Evolutionary conservation across 306 rosid species (phyloP).

Genomic region (Gynostemma pentaphyllum): DNA sequence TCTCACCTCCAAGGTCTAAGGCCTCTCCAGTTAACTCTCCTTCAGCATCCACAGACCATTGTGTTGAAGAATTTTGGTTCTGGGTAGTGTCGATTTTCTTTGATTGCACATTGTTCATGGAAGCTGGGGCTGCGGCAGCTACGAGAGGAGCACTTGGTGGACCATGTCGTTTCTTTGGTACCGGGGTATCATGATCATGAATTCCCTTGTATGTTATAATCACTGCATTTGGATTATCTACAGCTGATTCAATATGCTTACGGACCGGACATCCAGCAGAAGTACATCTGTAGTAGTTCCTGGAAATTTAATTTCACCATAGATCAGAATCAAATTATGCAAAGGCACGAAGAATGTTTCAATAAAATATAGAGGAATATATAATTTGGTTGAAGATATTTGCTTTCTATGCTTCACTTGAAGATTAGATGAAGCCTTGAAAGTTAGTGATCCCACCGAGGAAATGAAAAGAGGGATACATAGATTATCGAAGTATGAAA

Average conservation of each 20-base stretch:
- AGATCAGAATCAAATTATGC: not conserved
- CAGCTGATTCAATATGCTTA: conserved; percentile 77
- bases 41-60: conserved; percentile 76
- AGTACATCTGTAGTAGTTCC: conserved; percentile 98
- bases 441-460: not conserved
- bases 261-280: conserved; percentile 99
- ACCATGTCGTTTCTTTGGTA: conserved; percentile 86
- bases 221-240: conserved; percentile 53
- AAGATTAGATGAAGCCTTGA: not conserved
- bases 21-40: conserved; percentile 95
- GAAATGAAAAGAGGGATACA: not conserved
- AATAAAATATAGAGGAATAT: not conserved
- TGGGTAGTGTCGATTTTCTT: conserved; percentile 28
- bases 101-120: conserved; percentile 43
- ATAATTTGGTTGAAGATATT: not conserved
- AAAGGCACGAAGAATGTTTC: not conserved
- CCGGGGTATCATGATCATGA: conserved; percentile 93
- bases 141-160: conserved; percentile 74
- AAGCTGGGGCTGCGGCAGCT: conserved; percentile 70
- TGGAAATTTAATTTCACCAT: conserved; percentile 20
- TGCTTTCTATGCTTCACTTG: not conserved
- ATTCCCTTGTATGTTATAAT: conserved; percentile 85
- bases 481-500: not conserved
- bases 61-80: conserved; percentile 35
- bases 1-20: conserved; percentile 88